Base-by-base conservation (phyloP, 1,139 yeast species). In the Scheffersomyces lignicola region DNA sequence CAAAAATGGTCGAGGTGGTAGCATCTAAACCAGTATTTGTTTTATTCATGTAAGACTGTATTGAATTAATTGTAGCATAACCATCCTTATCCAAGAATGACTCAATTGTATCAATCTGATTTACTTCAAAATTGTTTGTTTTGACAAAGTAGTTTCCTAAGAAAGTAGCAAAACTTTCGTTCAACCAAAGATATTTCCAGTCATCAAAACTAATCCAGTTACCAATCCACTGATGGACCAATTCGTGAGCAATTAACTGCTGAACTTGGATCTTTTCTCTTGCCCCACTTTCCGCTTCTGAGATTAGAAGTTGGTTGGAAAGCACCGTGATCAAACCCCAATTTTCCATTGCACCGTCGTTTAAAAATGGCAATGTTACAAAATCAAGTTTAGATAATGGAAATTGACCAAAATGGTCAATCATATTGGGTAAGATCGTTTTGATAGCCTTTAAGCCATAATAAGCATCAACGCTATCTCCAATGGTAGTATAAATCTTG, bases 261-360 rank as follows among this genome's bases (percentile, higher is more conserved):
- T 73, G 64, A 29, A 76, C 51, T 37, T 58, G 65, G 18, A 42
- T 44, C 29, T 54, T 54, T 9, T 45, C 38, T 33, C 4, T 45
- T 3, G 39, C 41, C 4, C 51, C 42, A 4, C 40, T 33, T 1
- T 35, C 25, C 3, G 35, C 28, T 10, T 62, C 68, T 32, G 65
- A 59, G 15, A 75, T 43, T 13, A 80, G 54, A 9, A 80, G 49
- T 42, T 76, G 80, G 16, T 49, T 45, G 32, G 76, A 69, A 39
- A 80, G 71, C 7, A 82, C 68, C 3, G 83, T 74, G 22, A 83
- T 69, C 60, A 82, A 60, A 3, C 87, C 85, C 77, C 84, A 80
- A 51, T 83, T 83, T 52, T 84, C 94, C 81, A 83, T 84, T 4
- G 86, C 92, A 39, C 86, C 84, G 54, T 83, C 90, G 22, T 78